phyloP scores from a whole-genome alignment of 169 alveolate genomes.

The Plasmodium knowlesi region DNA sequence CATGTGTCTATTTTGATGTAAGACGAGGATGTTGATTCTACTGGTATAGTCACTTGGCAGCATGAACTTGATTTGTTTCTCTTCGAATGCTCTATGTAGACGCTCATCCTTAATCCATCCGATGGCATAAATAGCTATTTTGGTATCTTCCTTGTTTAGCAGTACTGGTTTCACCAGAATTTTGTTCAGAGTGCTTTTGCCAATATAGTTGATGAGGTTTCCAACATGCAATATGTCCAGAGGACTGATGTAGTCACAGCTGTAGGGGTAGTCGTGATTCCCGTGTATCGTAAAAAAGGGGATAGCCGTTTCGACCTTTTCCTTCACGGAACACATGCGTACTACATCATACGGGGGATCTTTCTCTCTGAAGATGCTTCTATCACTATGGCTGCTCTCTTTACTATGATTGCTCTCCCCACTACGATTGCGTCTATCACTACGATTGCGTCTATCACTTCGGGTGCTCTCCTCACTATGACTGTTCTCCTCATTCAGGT shows the following conservation, averaged over 20 bases:
- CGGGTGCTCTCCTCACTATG: background rate
- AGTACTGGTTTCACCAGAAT: slow-evolving; percentile 92
- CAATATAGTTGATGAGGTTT: slow-evolving; percentile 93
- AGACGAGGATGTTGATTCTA: slow-evolving; percentile 93
- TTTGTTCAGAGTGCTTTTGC: slow-evolving; percentile 89
- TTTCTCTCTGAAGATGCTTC: background rate
- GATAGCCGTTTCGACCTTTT: slow-evolving; percentile 25
- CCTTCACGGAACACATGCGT: slow-evolving; percentile 4
- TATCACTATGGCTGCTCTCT: background rate
- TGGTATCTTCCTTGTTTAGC: slow-evolving; percentile 90
- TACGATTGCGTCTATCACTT: background rate
- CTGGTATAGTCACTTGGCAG: slow-evolving; percentile 86
- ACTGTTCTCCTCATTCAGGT: background rate
- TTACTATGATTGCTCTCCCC: background rate
- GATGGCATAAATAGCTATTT: slow-evolving; percentile 95
- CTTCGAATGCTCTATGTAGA: slow-evolving; percentile 91
- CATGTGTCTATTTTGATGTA: slow-evolving; percentile 95
- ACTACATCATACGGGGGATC: background rate
- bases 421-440: background rate
- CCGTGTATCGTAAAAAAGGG: slow-evolving; percentile 80
- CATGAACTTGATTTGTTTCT: slow-evolving; percentile 89
- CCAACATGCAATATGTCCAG: slow-evolving; percentile 80
- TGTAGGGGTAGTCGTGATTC: slow-evolving; percentile 82
- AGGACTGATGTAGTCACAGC: slow-evolving; percentile 77
- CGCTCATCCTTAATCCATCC: slow-evolving; percentile 97